Evolutionary conservation across 2,329 filamentous ascomycete species (phyloP), one percentile per base, ranked within the genome.

Genomic region (Intubia oerlemansii): DNA sequence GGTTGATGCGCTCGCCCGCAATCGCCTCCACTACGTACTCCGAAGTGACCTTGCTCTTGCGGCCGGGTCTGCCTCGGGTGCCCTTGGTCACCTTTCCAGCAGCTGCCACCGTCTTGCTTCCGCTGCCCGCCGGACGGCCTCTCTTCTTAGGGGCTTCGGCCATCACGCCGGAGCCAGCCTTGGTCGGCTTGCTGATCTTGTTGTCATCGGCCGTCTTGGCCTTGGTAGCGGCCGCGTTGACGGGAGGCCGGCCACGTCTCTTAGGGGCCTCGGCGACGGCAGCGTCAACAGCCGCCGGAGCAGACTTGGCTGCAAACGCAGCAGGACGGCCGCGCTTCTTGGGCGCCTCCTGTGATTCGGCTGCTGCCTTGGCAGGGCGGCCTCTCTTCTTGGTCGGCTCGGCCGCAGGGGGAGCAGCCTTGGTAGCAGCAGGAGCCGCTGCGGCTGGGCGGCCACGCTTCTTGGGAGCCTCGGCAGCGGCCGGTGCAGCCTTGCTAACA

Each of bases 21-120:
- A 66, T 57, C 4, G 41, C 38, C 38, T 66, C 60, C 0, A 66
- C 56, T 29, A 56, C 51, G 41, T 50, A 65, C 32, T 55, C 50
- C n/a, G n/a, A n/a, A n/a, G n/a, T n/a, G n/a, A n/a, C n/a, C n/a
- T n/a, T n/a, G n/a, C n/a, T n/a, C n/a, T n/a, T n/a, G n/a, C n/a
- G n/a, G n/a, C n/a, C n/a, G n/a, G n/a, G n/a, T n/a, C n/a, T n/a
- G n/a, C n/a, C n/a, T n/a, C n/a, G n/a, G n/a, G n/a, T n/a, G 17
- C 19, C 14, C 27, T 22, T 22, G 14, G 22, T 23, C 5, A 15
- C 5, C 18, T 17, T 11, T 7, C 23, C 13, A 4, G 42, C 39
- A 10, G 39, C 36, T n/a, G 17, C 26, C 11, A 6, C 38, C 30
- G 4, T 31, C 37, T 9, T 34, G 2, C 17, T 16, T 2, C 20